Base-by-base conservation (phyloP, 345 rosid species). In the Euphorbia tirucalli region DNA sequence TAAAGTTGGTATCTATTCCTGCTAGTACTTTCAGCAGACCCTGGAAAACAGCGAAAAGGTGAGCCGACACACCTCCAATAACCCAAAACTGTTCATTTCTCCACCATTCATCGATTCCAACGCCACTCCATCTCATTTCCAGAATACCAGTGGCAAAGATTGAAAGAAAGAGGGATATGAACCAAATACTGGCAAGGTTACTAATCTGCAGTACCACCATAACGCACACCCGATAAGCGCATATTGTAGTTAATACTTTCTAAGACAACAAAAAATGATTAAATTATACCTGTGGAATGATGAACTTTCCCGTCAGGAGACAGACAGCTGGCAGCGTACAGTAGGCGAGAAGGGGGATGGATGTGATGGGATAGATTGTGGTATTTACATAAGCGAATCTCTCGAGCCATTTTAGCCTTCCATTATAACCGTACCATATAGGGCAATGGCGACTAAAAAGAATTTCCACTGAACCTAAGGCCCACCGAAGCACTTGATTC, bases 61-160 rank as follows among this genome's bases (percentile, higher is more conserved):
- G 82, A 18, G 85, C 80, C 15, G 84, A 85, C 69, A 82, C 82
- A 0, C 82, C 79, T 21, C 81, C 84, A 21, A 82, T 85, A 13
- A 82, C 81, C 83, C 84, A 82, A 60, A 85, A 81, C 73, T 85
- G 88, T 62, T 82, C 83, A 21, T 75, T 80, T 66, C 84, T 80
- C 88, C 88, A 85, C 86, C 86, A 80, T 52, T 82, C 88, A 11
- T 82, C 81, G 1, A 85, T 80, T 30, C 82, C 71, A 32, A 80
- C 78, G 6, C 83, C 78, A 43, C 85, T 78, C 88, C 88, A 82
- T 71, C 80, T 78, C 88, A 80, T 82, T 67, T 85, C 85, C 27
- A 85, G 64, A 41, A 85, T 72, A 73, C 81, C 83, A 28, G 86
- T 78, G 7, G 84, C 78, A 54, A 85, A 72, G 68, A 80, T 80